phyloP scores from a whole-genome alignment of 192 early-diverging fungal species.

The Fimicolochytrium jonesii region DNA sequence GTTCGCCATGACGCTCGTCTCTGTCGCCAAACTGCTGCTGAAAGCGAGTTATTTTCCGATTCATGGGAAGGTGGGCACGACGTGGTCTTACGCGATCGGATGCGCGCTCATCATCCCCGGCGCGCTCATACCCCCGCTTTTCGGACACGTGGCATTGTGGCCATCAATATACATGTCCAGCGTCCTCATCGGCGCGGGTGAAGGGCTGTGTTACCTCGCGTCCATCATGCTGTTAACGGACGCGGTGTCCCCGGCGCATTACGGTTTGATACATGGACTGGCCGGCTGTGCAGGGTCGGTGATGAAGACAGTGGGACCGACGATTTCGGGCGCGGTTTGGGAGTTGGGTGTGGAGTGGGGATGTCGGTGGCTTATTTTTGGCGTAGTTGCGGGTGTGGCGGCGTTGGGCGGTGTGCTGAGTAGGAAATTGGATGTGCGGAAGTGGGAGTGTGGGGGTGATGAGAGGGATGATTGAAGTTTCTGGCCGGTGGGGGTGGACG shows the following conservation, averaged over 20 bases:
- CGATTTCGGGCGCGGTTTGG: conserved; percentile 24
- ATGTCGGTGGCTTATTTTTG: conserved; percentile 15
- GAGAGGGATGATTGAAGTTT: background rate
- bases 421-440: conserved; percentile 2
- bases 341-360: conserved; percentile 5
- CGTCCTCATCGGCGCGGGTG: conserved; percentile 27
- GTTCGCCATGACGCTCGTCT: conserved; percentile 22
- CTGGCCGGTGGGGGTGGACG: too few species aligned
- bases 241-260: conserved; percentile 23
- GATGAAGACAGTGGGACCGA: conserved; percentile 32
- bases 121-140: conserved; percentile 18
- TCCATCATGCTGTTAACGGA: conserved; percentile 40
- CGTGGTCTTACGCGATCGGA: conserved; percentile 29
- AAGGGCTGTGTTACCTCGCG: conserved; percentile 33
- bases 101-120: conserved; percentile 27
- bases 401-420: conserved; percentile 4
- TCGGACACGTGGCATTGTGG: background rate
- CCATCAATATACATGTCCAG: conserved; percentile 13
- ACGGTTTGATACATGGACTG: conserved; percentile 37
- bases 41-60: conserved; percentile 34
- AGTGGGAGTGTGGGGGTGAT: background rate
- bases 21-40: conserved; percentile 26
- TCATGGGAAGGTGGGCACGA: conserved; percentile 29
- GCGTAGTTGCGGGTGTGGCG: conserved; percentile 13
- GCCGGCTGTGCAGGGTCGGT: conserved; percentile 32